Percentiles rank a stretch among this genome's conserved stretches.
Evolutionary conservation across 1,284 basidiomycete genomes (phyloP).

Genomic region (Coniferiporia sulphurascens): DNA sequence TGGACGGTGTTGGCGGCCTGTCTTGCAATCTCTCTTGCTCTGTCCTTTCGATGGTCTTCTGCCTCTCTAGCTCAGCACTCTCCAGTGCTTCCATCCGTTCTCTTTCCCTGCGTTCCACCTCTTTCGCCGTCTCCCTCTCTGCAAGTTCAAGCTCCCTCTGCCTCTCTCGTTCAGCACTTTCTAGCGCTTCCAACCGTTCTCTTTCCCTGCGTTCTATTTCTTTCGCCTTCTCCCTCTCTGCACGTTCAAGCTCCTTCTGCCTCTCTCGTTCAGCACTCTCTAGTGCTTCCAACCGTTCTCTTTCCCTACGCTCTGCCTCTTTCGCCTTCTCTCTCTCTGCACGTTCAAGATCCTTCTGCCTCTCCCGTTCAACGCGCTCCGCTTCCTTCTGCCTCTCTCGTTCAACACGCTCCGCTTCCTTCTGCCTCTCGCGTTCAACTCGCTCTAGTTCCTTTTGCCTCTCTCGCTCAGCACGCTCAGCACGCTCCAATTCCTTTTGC

Average conservation of each 20-base stretch:
- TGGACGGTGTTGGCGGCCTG: conserved; percentile 13
- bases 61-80: conserved; percentile 6
- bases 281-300: background rate
- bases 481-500: background rate
- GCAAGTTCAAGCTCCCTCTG: conserved; percentile 3
- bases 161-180: background rate
- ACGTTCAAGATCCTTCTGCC: background rate
- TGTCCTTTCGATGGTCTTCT: conserved; percentile 5
- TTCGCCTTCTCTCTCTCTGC: background rate
- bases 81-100: background rate
- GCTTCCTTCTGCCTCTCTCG: background rate
- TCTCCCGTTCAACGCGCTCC: background rate
- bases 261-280: background rate
- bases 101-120: background rate
- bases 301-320: background rate
- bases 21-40: conserved; percentile 6
- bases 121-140: background rate
- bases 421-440: background rate
- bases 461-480: background rate
- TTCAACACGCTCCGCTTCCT: background rate
- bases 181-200: background rate
- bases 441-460: background rate
- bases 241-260: background rate
- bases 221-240: background rate
- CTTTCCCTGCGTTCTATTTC: background rate